These are phyloP conservation scores for Arbutus unedo DNA, from an alignment of 148 eudicot genomes.

Conservation along the genomic window DNA sequence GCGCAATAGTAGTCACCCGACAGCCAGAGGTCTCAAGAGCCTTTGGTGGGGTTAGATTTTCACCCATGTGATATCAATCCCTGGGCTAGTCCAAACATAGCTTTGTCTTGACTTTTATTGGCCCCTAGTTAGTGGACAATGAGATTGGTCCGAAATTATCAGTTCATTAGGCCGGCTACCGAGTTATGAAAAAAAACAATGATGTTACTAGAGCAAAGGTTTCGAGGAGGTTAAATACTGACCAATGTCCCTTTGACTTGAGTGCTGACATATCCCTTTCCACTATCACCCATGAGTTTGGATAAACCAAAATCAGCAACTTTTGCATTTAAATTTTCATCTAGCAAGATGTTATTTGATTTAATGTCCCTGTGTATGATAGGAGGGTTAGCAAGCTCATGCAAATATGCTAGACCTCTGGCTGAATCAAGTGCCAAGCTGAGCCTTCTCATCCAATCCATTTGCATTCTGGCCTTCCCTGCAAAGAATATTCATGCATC, in stretches of 20 bases:
- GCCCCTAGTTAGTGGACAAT: too few relatives aligned
- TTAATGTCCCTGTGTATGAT: slow-evolving; percentile 37
- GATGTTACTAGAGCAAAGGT: background rate
- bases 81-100: too few relatives aligned
- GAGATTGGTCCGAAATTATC: too few relatives aligned
- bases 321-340: slow-evolving; percentile 27
- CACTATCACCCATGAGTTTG: slow-evolving; percentile 35
- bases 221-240: slow-evolving; percentile 18
- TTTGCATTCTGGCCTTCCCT: slow-evolving; percentile 9
- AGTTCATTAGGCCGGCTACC: too few relatives aligned
- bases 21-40: too few relatives aligned
- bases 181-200: background rate
- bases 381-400: slow-evolving; percentile 22
- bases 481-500: slow-evolving; percentile 33
- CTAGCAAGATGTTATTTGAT: slow-evolving; percentile 45
- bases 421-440: slow-evolving; percentile 16
- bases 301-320: slow-evolving; percentile 60
- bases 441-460: slow-evolving; percentile 20
- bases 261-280: slow-evolving; percentile 42
- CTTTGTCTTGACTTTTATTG: too few relatives aligned
- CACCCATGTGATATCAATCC: too few relatives aligned
- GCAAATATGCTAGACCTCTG: slow-evolving; percentile 17
- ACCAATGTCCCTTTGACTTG: slow-evolving; percentile 70
- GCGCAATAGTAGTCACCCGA: too few relatives aligned
- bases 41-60: too few relatives aligned